Conservation (phyloP, 106 monocot genomes). For the Posidonia australis region DNA sequence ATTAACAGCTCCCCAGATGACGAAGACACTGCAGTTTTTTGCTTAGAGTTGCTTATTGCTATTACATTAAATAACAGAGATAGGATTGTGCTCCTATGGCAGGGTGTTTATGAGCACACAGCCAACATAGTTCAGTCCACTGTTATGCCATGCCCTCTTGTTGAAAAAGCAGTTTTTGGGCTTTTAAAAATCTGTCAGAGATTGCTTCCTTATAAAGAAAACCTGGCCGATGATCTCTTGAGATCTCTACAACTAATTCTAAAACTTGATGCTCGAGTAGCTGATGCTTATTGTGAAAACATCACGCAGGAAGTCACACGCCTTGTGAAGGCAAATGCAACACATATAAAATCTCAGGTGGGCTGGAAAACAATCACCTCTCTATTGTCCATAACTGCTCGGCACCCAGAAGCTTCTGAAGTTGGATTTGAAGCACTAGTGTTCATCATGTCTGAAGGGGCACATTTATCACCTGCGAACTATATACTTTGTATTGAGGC, state of each 20-base stretch:
- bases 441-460: constrained; percentile 23
- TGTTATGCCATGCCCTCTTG: constrained; percentile 18
- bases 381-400: constrained; percentile 20
- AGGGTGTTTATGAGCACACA: constrained; percentile 13
- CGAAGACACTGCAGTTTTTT: constrained; percentile 22
- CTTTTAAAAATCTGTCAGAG: constrained; percentile 23
- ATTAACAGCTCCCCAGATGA: constrained; percentile 11
- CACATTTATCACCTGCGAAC: constrained; percentile 17
- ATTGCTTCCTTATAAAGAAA: constrained; percentile 25
- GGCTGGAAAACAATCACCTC: constrained; percentile 22
- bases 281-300: constrained; percentile 30
- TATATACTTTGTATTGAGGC: constrained; percentile 19
- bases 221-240: constrained; percentile 22
- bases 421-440: constrained; percentile 19
- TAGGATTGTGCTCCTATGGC: constrained; percentile 20
- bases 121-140: constrained; percentile 21
- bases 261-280: constrained; percentile 24
- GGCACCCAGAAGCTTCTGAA: constrained; percentile 23
- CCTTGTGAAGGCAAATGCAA: constrained; percentile 24
- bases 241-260: constrained; percentile 15
- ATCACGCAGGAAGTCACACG: constrained; percentile 19
- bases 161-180: constrained; percentile 24
- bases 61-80: constrained; percentile 23
- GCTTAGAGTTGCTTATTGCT: constrained; percentile 20
- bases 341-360: constrained; percentile 20